phyloP scores from a whole-genome alignment of 108 stramenopile genomes.

The Fragilaria crotonensis region DNA sequence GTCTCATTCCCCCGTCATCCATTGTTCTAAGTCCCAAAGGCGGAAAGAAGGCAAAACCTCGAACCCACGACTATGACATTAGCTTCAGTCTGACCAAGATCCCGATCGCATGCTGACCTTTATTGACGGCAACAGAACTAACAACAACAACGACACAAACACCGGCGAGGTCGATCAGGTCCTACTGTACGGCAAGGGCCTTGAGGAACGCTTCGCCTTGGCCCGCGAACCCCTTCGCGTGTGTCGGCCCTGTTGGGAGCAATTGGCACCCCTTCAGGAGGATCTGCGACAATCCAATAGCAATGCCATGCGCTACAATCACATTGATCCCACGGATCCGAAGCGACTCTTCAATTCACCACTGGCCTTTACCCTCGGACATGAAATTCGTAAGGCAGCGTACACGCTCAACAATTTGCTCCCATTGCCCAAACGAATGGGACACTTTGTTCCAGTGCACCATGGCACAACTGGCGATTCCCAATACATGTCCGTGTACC shows the following conservation, averaged over 20 bases:
- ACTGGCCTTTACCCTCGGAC: slow-evolving; percentile 83
- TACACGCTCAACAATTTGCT: slow-evolving; percentile 81
- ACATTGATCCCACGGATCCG: slow-evolving; percentile 67
- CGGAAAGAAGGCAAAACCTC: slow-evolving; percentile 29
- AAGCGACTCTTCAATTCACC: slow-evolving; percentile 66
- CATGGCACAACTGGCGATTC: too few relatives aligned
- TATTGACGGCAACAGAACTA: slow-evolving; percentile 2
- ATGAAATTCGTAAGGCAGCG: slow-evolving; percentile 85
- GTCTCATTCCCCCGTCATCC: slow-evolving; percentile 64
- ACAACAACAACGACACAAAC: slow-evolving; percentile 10
- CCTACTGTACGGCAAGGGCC: slow-evolving; percentile 56
- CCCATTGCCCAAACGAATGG: slow-evolving; percentile 47
- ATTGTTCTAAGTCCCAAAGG: slow-evolving; percentile 48
- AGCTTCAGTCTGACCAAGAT: slow-evolving; percentile 43
- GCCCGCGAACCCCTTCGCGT: slow-evolving; percentile 64
- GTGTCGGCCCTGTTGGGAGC: slow-evolving; percentile 43
- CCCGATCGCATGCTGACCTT: slow-evolving; percentile 62
- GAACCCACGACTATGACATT: slow-evolving; percentile 3
- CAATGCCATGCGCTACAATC: slow-evolving; percentile 82
- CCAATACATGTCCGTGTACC: slow-evolving; percentile 15
- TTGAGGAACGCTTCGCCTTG: slow-evolving; percentile 53
- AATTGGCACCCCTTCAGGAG: slow-evolving; percentile 57
- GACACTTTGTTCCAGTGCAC: slow-evolving; percentile 7
- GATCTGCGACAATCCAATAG: slow-evolving; percentile 55
- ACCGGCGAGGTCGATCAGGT: slow-evolving; percentile 33